Evolutionary conservation across 75 land plant species (phyloP).

Genomic region (Isoetes taiwanensis): DNA sequence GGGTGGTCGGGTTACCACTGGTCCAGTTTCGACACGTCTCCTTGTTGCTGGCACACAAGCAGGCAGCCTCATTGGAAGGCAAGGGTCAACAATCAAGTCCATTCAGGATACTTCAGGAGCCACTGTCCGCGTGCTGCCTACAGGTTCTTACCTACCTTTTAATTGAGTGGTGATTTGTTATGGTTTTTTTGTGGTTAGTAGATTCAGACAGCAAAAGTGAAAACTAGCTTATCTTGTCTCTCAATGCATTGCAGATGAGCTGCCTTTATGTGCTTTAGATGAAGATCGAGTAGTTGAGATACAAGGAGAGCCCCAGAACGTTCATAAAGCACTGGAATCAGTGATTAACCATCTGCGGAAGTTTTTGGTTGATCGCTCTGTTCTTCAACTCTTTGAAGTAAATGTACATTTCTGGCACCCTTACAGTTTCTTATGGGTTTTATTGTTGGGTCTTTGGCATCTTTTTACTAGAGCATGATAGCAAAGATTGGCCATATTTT

Average conservation of each 20-base stretch:
- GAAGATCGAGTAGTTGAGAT: slow-evolving; percentile 27
- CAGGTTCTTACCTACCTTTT: slow-evolving; percentile 6
- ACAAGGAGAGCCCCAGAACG: slow-evolving; percentile 20
- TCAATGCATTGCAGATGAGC: slow-evolving; percentile 15
- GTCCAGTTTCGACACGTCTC: slow-evolving; percentile 15
- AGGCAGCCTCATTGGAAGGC: slow-evolving; percentile 27
- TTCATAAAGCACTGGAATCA: slow-evolving; percentile 24
- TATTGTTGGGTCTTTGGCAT: not conserved
- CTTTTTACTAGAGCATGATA: no score
- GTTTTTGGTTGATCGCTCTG: slow-evolving; percentile 21
- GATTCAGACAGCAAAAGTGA: not conserved
- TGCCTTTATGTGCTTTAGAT: slow-evolving; percentile 22
- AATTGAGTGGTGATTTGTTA: no score
- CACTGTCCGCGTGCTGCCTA: slow-evolving; percentile 19
- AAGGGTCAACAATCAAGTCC: slow-evolving; percentile 25
- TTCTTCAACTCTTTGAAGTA: slow-evolving; percentile 20
- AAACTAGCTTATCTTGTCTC: not conserved
- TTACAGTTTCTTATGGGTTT: not conserved
- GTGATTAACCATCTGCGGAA: slow-evolving; percentile 20
- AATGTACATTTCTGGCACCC: slow-evolving; percentile 20
- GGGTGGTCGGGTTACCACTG: not conserved
- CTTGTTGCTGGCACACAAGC: slow-evolving; percentile 22
- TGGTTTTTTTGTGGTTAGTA: no score
- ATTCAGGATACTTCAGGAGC: slow-evolving; percentile 25
- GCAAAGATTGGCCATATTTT: no score